Evolutionary conservation across 2,329 filamentous ascomycete genomes (phyloP).

Genomic region (Colletotrichum acutatum): DNA sequence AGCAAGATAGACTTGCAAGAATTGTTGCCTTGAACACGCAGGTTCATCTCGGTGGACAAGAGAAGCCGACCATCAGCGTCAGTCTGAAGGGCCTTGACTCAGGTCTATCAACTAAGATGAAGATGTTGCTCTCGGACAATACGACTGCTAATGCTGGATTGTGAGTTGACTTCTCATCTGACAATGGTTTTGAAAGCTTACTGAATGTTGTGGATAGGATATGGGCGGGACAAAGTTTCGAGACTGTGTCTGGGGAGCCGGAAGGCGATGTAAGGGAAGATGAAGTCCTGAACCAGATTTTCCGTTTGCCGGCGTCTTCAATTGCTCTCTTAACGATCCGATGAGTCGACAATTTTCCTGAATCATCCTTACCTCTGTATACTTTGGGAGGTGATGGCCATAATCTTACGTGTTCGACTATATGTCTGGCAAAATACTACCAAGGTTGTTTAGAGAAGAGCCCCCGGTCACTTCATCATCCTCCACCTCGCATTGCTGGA

Average conservation of each 20-base stretch:
- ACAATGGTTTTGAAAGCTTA: too few relatives aligned
- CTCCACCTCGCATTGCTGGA: too few relatives aligned
- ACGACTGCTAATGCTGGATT: background rate
- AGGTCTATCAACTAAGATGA: background rate
- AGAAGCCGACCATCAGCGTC: conserved; percentile 5
- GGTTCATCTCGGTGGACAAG: background rate
- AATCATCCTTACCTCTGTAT: too few relatives aligned
- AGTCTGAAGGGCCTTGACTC: background rate
- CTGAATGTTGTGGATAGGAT: background rate
- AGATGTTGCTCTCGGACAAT: background rate
- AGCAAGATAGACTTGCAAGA: background rate
- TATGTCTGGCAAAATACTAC: too few relatives aligned
- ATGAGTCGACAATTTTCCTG: too few relatives aligned
- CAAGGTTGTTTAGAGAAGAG: too few relatives aligned
- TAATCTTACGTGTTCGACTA: too few relatives aligned
- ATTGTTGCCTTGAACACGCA: conserved; percentile 4
- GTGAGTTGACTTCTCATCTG: background rate
- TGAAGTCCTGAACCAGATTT: background rate
- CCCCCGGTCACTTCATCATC: too few relatives aligned
- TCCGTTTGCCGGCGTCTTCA: background rate
- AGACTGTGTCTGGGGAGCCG: background rate
- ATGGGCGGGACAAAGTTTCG: background rate
- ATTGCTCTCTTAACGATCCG: background rate
- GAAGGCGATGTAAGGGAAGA: background rate
- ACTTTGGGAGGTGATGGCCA: too few relatives aligned